phyloP scores from a whole-genome alignment of 768 basidiomycete species.

The Agaricus sinodeliciosus region DNA sequence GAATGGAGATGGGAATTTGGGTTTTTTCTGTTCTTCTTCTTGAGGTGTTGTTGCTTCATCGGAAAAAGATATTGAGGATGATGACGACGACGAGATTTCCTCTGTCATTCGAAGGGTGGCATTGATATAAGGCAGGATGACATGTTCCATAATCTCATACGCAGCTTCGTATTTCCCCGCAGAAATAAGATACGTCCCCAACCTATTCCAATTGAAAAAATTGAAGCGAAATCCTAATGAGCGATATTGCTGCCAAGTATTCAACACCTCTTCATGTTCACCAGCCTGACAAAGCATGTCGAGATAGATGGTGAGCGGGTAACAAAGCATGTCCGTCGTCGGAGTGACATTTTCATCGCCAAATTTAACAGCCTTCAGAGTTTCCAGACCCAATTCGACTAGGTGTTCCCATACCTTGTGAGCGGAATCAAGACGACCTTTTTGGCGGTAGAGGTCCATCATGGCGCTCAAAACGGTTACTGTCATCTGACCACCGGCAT shows the following conservation, averaged over 20 bases:
- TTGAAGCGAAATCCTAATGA: slow-evolving; percentile 70
- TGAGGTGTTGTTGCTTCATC: background rate
- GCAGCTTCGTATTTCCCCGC: slow-evolving; percentile 80
- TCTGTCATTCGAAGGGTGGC: background rate
- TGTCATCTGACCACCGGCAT: slow-evolving; percentile 49
- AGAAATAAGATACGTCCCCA: slow-evolving; percentile 67
- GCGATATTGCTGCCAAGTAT: slow-evolving; percentile 61
- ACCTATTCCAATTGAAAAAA: slow-evolving; percentile 88
- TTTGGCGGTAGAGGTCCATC: slow-evolving; percentile 66
- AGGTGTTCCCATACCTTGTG: slow-evolving; percentile 65
- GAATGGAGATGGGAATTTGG: background rate
- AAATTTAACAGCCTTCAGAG: background rate
- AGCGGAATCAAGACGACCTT: slow-evolving; percentile 47
- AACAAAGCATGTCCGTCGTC: slow-evolving; percentile 52
- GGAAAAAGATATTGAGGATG: background rate
- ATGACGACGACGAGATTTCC: background rate
- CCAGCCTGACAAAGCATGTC: slow-evolving; percentile 64
- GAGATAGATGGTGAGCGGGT: slow-evolving; percentile 79
- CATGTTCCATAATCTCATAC: slow-evolving; percentile 73
- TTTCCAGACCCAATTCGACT: slow-evolving; percentile 29
- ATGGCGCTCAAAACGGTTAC: slow-evolving; percentile 57
- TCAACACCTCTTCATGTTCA: slow-evolving; percentile 51
- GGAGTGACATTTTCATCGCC: background rate
- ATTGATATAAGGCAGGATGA: slow-evolving; percentile 53
- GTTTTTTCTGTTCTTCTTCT: background rate